Conservation (phyloP, 495 filamentous ascomycete genomes). For the Hyaloscypha variabilis region DNA sequence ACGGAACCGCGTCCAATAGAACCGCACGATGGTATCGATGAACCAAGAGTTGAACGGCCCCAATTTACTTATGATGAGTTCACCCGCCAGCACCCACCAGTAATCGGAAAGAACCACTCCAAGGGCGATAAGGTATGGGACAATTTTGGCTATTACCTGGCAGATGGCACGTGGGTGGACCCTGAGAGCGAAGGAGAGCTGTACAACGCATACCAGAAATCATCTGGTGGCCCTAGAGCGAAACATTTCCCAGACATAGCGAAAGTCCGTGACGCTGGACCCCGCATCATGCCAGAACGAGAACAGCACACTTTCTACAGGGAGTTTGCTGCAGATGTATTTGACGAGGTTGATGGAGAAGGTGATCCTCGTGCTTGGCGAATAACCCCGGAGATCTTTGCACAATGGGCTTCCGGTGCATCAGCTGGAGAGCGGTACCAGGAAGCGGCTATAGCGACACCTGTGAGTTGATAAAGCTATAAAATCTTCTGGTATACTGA, state of each 20-base stretch:
- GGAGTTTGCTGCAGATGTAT: conserved; percentile 12
- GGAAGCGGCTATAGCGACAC: background rate
- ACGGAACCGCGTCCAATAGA: background rate
- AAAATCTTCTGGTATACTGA: background rate
- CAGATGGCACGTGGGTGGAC: conserved; percentile 30
- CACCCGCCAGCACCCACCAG: conserved; percentile 6
- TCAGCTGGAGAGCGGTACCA: conserved; percentile 11
- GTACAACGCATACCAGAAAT: conserved; percentile 13
- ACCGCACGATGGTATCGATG: background rate
- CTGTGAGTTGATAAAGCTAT: conserved; percentile 8
- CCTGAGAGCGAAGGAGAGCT: conserved; percentile 26
- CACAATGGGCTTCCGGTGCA: conserved; percentile 26
- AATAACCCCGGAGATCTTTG: conserved; percentile 27
- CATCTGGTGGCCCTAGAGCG: background rate
- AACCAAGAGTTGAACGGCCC: background rate
- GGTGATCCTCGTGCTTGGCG: conserved; percentile 27
- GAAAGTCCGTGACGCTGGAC: background rate
- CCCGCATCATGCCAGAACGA: conserved; percentile 8
- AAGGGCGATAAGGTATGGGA: conserved; percentile 22
- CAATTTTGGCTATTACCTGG: conserved; percentile 29
- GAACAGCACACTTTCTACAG: conserved; percentile 23
- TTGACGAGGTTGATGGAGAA: conserved; percentile 20
- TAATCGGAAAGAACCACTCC: conserved; percentile 18
- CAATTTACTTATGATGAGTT: conserved; percentile 16
- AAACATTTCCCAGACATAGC: conserved; percentile 6